Base-by-base conservation (phyloP, 129 eudicot species). In the Pulicaria dysenterica region DNA sequence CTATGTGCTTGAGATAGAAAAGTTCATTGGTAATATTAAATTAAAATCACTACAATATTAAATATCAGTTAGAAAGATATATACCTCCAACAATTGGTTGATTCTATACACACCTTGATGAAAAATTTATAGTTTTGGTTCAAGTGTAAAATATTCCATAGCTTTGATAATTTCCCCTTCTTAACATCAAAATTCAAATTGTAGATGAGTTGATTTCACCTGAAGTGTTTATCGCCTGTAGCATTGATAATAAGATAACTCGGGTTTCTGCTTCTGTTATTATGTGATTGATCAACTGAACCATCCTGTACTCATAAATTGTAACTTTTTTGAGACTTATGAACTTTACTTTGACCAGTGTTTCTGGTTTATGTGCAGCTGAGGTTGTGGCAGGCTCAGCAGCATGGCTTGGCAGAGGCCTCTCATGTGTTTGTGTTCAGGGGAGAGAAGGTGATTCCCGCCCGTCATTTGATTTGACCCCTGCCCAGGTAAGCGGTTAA, bases 361-460 rank as follows among this genome's bases (percentile, higher is more conserved):
- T 47, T 79, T 58, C 55, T 79, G 12, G 50, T 77, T 62, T 81
- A 45, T 83, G 72, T 77, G 65, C 79, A 90, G 97, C 86, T 73
- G 98, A 93, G 89, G 98, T 88, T 71, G 96, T 81, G 55, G 96
- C 97, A 70, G 96, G 98, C 73, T 94, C 98, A 71, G 89, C 98
- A 73, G 98, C 98, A 48, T 94, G 98, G 98, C 85, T 94, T 36
- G 98, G 98, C 37, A 87, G 83, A 82, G 98, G 98, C n/a, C 89
- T 94, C 34, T 94, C 98, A 1, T 94, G 98, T 80, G 98, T 94
- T 74, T 94, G 98, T 78, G 98, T 83, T 84, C 98, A 94, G 47
- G 80, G 97, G 74, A 84, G 92, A 77, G 98, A 94, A 50, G 83
- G 89, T 53, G 97, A 94, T 51, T 79, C 90, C 56, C 98, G 96